Conservation (phyloP, 2,329 filamentous ascomycete species). For the Ascochyta pisi region DNA sequence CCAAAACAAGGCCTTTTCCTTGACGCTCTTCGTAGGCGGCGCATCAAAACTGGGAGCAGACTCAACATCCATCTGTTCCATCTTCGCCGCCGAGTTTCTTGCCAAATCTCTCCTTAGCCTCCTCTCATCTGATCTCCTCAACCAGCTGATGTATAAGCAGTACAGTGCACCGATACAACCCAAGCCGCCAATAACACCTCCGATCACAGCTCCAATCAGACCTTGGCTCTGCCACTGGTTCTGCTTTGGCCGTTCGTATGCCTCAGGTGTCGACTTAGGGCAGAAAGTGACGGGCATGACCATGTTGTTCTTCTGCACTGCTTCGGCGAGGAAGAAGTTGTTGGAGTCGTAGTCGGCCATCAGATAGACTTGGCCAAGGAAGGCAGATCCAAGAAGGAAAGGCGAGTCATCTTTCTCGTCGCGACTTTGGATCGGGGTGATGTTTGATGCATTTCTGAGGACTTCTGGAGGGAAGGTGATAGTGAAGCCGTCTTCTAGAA, state of each 20-base stretch:
- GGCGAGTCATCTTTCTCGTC: conserved; percentile 36
- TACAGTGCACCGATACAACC: conserved; percentile 37
- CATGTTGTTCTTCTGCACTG: conserved; percentile 48
- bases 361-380: conserved; percentile 53
- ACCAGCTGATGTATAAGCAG: conserved; percentile 40
- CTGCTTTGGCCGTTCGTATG: conserved; percentile 40
- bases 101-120: conserved; percentile 38
- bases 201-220: conserved; percentile 49
- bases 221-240: conserved; percentile 43
- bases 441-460: conserved; percentile 48
- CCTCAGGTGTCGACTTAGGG: conserved; percentile 44
- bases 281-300: conserved; percentile 53
- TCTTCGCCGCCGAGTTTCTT: conserved; percentile 35
- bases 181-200: conserved; percentile 47
- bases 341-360: conserved; percentile 53
- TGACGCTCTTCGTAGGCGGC: conserved; percentile 35
- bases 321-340: conserved; percentile 52
- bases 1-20: conserved; percentile 40
- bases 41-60: conserved; percentile 42
- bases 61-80: conserved; percentile 45
- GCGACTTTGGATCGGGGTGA: conserved; percentile 45
- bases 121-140: conserved; percentile 37
- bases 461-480: conserved; percentile 50
- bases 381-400: conserved; percentile 51
- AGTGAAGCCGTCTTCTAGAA: conserved; percentile 50